Evolutionary conservation across 148 eudicot species (phyloP).

Genomic region (Bassia scoparia): DNA sequence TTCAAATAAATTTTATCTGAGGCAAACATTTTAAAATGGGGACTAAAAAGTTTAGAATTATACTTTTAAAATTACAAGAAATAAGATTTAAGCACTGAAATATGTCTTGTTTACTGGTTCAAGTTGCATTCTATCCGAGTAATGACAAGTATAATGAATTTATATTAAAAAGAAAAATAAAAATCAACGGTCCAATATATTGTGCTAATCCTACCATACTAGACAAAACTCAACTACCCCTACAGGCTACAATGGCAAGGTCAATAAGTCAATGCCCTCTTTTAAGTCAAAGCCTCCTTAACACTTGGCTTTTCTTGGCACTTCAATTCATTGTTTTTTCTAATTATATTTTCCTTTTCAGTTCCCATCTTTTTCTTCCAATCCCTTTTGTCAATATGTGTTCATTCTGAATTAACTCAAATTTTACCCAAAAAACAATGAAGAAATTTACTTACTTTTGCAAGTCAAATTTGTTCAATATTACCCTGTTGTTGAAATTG

Average conservation of each 20-base stretch:
- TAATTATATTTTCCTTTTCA: not conserved
- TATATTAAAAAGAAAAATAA: not conserved
- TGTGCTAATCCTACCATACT: not conserved
- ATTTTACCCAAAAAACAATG: not conserved
- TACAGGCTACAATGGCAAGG: too few relatives aligned
- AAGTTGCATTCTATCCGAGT: too few relatives aligned
- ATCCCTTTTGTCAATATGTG: not conserved
- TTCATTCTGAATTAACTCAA: not conserved
- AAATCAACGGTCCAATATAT: constrained; percentile 11
- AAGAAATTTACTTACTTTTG: not conserved
- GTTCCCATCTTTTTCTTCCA: not conserved
- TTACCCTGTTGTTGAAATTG: constrained; percentile 9
- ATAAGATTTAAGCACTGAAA: too few relatives aligned
- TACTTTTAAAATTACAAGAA: too few relatives aligned
- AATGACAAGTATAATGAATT: too few relatives aligned
- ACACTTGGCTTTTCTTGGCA: not conserved
- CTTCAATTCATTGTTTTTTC: not conserved
- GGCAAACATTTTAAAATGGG: too few relatives aligned
- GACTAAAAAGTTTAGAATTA: too few relatives aligned
- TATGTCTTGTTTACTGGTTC: too few relatives aligned
- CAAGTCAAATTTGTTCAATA: constrained; percentile 9
- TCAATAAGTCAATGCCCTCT: too few relatives aligned
- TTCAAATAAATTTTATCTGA: too few relatives aligned
- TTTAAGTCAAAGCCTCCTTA: not conserved
- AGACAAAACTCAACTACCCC: not conserved